These are phyloP conservation scores for Cyclostephanos invisitatus DNA, from an alignment of 108 stramenopile genomes.

Conservation along the genomic window DNA sequence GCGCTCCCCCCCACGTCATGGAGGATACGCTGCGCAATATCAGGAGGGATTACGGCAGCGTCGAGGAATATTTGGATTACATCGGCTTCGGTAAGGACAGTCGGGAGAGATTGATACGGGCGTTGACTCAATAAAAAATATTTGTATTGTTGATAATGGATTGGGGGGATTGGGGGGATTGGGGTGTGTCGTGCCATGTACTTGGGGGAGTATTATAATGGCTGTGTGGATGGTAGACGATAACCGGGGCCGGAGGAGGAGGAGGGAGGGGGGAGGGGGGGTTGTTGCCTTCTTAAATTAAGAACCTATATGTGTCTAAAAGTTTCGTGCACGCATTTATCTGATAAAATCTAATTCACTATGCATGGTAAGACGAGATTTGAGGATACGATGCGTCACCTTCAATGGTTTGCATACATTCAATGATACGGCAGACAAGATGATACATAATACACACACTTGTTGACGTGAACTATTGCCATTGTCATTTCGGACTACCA, in stretches of 20 bases:
- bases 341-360: too few species aligned
- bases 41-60: conserved; percentile 70
- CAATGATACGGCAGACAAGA: too few species aligned
- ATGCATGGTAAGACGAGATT: too few species aligned
- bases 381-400: too few species aligned
- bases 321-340: too few species aligned
- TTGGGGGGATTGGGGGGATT: background rate
- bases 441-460: too few species aligned
- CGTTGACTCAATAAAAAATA: conserved; percentile 45
- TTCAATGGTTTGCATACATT: too few species aligned
- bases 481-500: background rate
- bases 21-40: conserved; percentile 75
- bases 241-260: too few species aligned
- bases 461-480: background rate
- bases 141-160: background rate
- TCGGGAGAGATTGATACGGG: conserved; percentile 69
- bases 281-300: too few species aligned
- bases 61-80: conserved; percentile 85
- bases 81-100: conserved; percentile 88
- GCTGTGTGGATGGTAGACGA: background rate
- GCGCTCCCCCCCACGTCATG: conserved; percentile 91
- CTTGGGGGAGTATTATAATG: background rate
- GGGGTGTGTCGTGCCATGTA: background rate
- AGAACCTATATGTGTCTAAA: too few species aligned
- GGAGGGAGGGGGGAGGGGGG: too few species aligned